phyloP scores from a whole-genome alignment of 1,139 yeast genomes.

The Debaryomyces singareniensis region DNA sequence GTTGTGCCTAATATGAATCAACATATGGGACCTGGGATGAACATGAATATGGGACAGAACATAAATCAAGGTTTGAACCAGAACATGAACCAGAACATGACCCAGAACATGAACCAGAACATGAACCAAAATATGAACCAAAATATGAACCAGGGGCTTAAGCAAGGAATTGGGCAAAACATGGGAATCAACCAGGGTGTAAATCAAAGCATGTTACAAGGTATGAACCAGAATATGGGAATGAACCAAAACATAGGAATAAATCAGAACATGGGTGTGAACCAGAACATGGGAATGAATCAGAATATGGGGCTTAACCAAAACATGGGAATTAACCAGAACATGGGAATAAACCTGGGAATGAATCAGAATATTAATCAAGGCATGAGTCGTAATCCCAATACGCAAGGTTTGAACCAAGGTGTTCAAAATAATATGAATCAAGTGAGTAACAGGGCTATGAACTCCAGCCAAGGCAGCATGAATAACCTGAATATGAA shows the following conservation, averaged over 20 bases:
- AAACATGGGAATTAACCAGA: slow-evolving; percentile 3
- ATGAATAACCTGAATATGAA: slow-evolving; percentile 11
- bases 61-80: slow-evolving; percentile 1
- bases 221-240: slow-evolving; percentile 1
- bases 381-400: slow-evolving; percentile 1
- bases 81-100: slow-evolving; percentile 2
- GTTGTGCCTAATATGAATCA: slow-evolving; percentile 2
- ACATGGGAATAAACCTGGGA: slow-evolving; percentile 4
- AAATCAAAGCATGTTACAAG: not conserved
- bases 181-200: not conserved
- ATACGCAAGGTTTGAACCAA: slow-evolving; percentile 7
- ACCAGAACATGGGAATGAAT: slow-evolving; percentile 1
- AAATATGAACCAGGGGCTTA: not conserved
- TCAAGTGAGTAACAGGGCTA: not conserved
- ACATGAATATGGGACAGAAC: not conserved
- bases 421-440: slow-evolving; percentile 1
- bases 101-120: not conserved
- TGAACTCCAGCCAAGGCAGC: not conserved
- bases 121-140: slow-evolving; percentile 1
- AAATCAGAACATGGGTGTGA: not conserved
- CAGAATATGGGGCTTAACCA: slow-evolving; percentile 1
- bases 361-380: slow-evolving; percentile 6
- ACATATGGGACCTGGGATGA: not conserved
- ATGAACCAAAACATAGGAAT: slow-evolving; percentile 1
- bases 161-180: not conserved